Conservation (phyloP, 352 stramenopile species). For the Blastocystis sp. region DNA sequence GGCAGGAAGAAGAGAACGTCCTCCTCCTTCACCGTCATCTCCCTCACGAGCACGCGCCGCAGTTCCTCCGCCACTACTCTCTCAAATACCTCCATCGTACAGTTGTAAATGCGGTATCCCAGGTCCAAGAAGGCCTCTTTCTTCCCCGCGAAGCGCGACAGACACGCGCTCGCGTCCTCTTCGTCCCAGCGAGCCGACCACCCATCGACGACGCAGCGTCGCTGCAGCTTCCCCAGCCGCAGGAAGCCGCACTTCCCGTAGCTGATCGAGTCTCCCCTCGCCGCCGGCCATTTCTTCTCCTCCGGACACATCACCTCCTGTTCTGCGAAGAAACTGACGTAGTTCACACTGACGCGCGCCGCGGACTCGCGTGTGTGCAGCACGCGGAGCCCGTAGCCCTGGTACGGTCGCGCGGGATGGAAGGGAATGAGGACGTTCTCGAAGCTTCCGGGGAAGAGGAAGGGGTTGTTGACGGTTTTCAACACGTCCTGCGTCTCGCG, state of each 20-base stretch:
- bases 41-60: not conserved
- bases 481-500: not conserved
- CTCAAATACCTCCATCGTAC: not conserved
- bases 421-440: not conserved
- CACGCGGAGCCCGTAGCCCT: not conserved
- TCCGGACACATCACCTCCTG: not conserved
- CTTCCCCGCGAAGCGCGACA: not conserved
- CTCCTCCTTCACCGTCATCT: conserved; percentile 27
- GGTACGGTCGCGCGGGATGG: not conserved
- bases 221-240: not conserved
- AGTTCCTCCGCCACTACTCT: not conserved
- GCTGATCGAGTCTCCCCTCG: not conserved
- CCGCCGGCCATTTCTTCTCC: not conserved
- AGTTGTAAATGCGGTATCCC: not conserved
- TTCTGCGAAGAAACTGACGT: not conserved
- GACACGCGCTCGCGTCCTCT: not conserved
- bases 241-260: conserved; percentile 3
- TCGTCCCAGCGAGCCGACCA: not conserved
- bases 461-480: not conserved
- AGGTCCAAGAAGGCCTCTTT: not conserved
- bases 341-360: not conserved
- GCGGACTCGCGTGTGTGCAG: not conserved
- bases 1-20: conserved; percentile 10
- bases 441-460: not conserved
- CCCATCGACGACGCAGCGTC: not conserved